Evolutionary conservation across 768 basidiomycete genomes (phyloP).

Genomic region (Neoboletus brunneissimus): DNA sequence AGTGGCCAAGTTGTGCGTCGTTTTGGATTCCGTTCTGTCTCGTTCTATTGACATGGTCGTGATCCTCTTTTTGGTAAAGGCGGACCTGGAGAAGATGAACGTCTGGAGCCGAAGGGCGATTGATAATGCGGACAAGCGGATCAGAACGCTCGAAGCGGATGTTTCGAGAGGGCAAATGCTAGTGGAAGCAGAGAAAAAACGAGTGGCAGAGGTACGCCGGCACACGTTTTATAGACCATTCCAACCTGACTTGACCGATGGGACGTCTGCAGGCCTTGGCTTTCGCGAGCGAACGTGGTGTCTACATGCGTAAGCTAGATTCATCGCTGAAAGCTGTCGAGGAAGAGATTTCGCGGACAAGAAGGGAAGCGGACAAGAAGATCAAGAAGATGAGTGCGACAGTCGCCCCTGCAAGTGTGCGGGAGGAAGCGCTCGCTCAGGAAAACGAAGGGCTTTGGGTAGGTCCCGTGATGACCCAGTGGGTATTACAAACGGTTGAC

Average conservation of each 20-base stretch:
- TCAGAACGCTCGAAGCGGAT: conserved; percentile 33
- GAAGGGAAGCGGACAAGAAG: conserved; percentile 54
- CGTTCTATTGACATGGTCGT: background rate
- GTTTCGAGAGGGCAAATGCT: conserved; percentile 32
- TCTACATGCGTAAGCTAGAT: conserved; percentile 24
- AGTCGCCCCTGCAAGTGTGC: conserved; percentile 29
- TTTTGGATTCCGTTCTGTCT: background rate
- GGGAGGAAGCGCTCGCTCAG: conserved; percentile 38
- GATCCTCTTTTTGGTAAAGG: conserved; percentile 23
- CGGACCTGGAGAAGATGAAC: conserved; percentile 45
- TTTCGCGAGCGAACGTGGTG: conserved; percentile 32
- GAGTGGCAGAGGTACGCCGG: conserved; percentile 38
- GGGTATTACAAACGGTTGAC: background rate
- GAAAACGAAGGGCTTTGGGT: conserved; percentile 64
- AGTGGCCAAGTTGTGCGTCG: conserved; percentile 55
- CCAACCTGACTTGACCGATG: background rate
- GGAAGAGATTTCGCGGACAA: conserved; percentile 47
- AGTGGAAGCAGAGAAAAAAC: conserved; percentile 40
- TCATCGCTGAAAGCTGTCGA: conserved; percentile 30
- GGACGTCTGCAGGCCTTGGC: conserved; percentile 25
- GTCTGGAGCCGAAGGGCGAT: conserved; percentile 30
- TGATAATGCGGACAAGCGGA: conserved; percentile 26
- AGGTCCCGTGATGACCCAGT: conserved; percentile 10
- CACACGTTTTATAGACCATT: background rate
- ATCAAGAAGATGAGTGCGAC: conserved; percentile 41